Conservation (phyloP, 805 yeast genomes). For the Wickerhamiella galacta region DNA sequence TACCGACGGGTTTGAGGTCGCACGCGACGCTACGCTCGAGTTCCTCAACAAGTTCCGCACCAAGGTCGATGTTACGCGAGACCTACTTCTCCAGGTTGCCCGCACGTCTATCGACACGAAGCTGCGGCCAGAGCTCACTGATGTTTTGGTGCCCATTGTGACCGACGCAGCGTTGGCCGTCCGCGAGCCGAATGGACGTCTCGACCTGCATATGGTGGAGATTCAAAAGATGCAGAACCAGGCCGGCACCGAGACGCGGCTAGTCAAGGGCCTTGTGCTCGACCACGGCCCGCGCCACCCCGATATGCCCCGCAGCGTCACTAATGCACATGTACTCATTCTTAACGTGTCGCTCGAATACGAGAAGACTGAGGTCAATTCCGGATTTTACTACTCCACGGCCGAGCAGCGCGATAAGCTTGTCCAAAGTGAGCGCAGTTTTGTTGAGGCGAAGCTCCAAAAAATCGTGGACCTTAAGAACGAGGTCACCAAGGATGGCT, state of each 20-base stretch:
- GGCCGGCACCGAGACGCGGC: conserved; percentile 63
- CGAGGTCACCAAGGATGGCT: conserved; percentile 63
- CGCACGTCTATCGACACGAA: conserved; percentile 79
- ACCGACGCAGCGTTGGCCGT: conserved; percentile 89
- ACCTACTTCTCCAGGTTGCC: conserved; percentile 80
- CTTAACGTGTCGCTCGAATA: conserved; percentile 90
- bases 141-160: conserved; percentile 78
- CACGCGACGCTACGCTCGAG: conserved; percentile 57
- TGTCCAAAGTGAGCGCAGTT: conserved; percentile 82
- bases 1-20: conserved; percentile 88
- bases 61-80: conserved; percentile 51
- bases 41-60: conserved; percentile 53
- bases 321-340: conserved; percentile 70
- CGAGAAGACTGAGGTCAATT: conserved; percentile 94
- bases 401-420: conserved; percentile 94
- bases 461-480: conserved; percentile 88
- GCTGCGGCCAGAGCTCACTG: conserved; percentile 58
- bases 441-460: conserved; percentile 82
- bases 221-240: conserved; percentile 97
- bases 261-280: conserved; percentile 76
- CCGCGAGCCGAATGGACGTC: conserved; percentile 29
- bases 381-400: conserved; percentile 82
- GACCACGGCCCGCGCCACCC: conserved; percentile 99
- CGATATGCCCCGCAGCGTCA: conserved; percentile 85
- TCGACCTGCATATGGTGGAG: conserved; percentile 94